Conservation (phyloP, 73 alveolate species). For the Paramecium octaurelia region DNA sequence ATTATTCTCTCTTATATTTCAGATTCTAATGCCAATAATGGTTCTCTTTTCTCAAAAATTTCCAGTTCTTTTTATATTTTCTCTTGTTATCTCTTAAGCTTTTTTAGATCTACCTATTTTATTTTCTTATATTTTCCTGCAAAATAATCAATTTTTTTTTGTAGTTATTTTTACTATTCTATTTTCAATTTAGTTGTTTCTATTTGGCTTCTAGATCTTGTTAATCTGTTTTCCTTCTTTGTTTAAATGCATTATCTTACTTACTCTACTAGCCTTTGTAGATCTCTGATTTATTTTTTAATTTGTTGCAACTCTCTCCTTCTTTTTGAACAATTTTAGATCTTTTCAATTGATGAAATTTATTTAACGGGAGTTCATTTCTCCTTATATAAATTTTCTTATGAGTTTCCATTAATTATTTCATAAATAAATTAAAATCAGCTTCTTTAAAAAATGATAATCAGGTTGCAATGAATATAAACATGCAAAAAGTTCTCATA, state of each 20-base stretch:
- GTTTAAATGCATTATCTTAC: background rate
- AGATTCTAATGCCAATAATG: background rate
- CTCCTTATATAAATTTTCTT: background rate
- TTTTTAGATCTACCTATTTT: conserved; percentile 6
- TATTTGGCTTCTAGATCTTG: background rate
- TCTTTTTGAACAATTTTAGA: background rate
- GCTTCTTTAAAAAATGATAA: background rate
- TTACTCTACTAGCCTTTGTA: background rate
- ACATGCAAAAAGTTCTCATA: background rate
- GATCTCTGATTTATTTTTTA: conserved; percentile 7
- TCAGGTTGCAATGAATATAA: background rate
- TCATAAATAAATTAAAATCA: background rate
- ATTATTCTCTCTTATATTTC: background rate
- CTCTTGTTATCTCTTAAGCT: background rate
- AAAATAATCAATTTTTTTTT: background rate
- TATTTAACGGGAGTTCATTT: background rate
- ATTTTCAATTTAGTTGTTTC: background rate
- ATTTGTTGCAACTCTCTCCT: background rate
- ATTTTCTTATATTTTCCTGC: background rate
- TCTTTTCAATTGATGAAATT: background rate
- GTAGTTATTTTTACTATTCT: background rate
- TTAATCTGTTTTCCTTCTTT: background rate
- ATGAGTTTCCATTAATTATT: background rate
- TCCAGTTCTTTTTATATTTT: background rate
- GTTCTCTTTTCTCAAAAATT: background rate